These are phyloP conservation scores for Fusarium udum DNA, from an alignment of 2,329 filamentous ascomycete species.

Conservation along the genomic window DNA sequence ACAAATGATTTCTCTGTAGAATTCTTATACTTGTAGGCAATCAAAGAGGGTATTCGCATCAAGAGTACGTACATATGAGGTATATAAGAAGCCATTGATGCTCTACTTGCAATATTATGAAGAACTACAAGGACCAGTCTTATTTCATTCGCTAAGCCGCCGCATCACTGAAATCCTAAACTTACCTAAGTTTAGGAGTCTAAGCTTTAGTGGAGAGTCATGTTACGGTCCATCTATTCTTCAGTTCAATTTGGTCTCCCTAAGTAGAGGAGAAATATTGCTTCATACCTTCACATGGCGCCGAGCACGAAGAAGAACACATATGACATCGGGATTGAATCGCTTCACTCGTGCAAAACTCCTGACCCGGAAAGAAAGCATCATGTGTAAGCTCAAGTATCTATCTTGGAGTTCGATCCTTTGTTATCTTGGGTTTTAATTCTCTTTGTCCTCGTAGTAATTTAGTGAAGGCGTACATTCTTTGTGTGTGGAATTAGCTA, in stretches of 20 bases:
- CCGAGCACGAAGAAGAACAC: neutral
- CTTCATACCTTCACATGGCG: accelerated
- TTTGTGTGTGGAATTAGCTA: neutral
- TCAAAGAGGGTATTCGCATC: neutral
- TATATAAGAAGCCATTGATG: neutral
- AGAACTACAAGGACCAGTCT: neutral
- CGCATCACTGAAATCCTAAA: neutral
- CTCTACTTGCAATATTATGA: neutral
- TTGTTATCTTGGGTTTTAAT: neutral
- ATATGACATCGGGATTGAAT: neutral
- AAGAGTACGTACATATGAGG: neutral
- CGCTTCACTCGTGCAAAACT: neutral
- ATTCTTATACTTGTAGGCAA: neutral
- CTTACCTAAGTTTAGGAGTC: neutral
- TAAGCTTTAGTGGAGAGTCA: neutral
- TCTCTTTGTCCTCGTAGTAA: neutral
- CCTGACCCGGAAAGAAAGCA: neutral
- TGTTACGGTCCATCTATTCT: too few relatives aligned
- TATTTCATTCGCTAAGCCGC: neutral
- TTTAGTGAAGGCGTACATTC: accelerated
- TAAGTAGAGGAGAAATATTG: neutral
- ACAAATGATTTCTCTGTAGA: neutral
- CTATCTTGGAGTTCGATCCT: neutral
- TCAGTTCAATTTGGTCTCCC: neutral
- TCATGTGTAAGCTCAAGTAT: neutral